phyloP scores from a whole-genome alignment of 1,284 basidiomycete species.

The Apiotrichum siamense region DNA sequence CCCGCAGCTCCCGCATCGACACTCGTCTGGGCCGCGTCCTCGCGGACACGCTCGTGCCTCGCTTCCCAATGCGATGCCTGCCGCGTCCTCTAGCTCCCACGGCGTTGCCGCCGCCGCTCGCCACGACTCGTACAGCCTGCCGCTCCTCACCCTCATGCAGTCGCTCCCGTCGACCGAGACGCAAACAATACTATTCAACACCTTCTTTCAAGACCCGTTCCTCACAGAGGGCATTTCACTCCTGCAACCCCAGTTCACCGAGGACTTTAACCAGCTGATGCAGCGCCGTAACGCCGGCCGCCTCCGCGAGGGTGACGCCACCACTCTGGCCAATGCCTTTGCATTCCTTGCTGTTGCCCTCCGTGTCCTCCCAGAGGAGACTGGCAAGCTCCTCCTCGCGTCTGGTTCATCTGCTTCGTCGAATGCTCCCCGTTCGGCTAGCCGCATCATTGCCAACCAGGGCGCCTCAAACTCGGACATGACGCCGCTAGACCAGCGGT shows the following conservation, averaged over 20 bases:
- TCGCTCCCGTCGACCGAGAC: conserved; percentile 34
- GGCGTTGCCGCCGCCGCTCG: conserved; percentile 2
- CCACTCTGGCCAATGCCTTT: conserved; percentile 38
- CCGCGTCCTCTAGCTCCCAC: not conserved
- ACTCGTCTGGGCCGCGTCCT: conserved; percentile 2
- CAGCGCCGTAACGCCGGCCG: conserved; percentile 22
- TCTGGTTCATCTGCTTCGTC: conserved; percentile 15
- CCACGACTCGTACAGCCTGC: conserved; percentile 30
- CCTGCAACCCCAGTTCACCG: conserved; percentile 35
- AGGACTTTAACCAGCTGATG: conserved; percentile 30
- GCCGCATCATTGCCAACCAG: conserved; percentile 16
- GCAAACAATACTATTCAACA: conserved; percentile 37
- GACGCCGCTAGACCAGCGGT: conserved; percentile 40
- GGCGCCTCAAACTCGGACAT: conserved; percentile 23
- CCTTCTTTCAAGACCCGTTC: conserved; percentile 41
- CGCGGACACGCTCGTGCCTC: not conserved
- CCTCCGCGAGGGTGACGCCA: conserved; percentile 36
- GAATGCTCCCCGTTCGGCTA: conserved; percentile 17
- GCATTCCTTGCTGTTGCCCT: conserved; percentile 33
- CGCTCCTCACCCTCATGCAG: conserved; percentile 27
- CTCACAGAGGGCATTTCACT: conserved; percentile 41
- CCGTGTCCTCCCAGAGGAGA: conserved; percentile 40
- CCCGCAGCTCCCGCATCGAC: conserved; percentile 2
- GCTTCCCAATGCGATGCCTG: conserved; percentile 2
- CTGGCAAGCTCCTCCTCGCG: conserved; percentile 35